Evolutionary conservation across 108 stramenopile species (phyloP).

Genomic region (Discostella stelligeroides): DNA sequence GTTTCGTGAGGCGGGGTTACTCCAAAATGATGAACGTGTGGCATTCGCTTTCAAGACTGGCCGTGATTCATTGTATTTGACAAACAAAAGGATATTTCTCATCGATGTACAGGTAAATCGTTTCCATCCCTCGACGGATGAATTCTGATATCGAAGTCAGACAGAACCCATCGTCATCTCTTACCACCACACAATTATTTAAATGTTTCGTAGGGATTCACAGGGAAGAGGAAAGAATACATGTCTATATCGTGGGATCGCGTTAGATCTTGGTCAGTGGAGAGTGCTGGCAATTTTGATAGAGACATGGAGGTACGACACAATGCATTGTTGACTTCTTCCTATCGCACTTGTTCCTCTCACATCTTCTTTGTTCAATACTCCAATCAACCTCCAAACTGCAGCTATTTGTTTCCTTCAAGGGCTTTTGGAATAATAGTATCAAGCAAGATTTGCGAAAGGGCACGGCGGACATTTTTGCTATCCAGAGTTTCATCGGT

Average conservation of each 20-base stretch:
- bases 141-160: background rate
- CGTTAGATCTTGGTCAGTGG: slow-evolving; percentile 59
- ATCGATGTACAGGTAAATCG: slow-evolving; percentile 43
- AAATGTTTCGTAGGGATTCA: slow-evolving; percentile 42
- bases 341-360: too few species aligned
- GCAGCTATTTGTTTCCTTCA: slow-evolving; percentile 27
- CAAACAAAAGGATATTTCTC: slow-evolving; percentile 49
- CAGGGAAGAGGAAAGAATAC: slow-evolving; percentile 65
- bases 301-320: slow-evolving; percentile 56
- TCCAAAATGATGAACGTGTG: slow-evolving; percentile 63
- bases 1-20: slow-evolving; percentile 56
- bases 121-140: background rate
- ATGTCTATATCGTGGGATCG: slow-evolving; percentile 55
- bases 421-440: slow-evolving; percentile 36
- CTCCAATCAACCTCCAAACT: background rate
- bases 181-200: too few species aligned
- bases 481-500: slow-evolving; percentile 61
- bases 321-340: background rate
- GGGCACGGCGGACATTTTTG: slow-evolving; percentile 28
- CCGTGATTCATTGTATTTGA: slow-evolving; percentile 60
- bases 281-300: slow-evolving; percentile 73
- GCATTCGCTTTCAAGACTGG: slow-evolving; percentile 74
- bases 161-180: too few species aligned
- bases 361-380: background rate
- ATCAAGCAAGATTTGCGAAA: slow-evolving; percentile 29